Evolutionary conservation across 139 green algal genomes (phyloP), one percentile per base, ranked within the genome.

Genomic region (Picochlorum sp.): DNA sequence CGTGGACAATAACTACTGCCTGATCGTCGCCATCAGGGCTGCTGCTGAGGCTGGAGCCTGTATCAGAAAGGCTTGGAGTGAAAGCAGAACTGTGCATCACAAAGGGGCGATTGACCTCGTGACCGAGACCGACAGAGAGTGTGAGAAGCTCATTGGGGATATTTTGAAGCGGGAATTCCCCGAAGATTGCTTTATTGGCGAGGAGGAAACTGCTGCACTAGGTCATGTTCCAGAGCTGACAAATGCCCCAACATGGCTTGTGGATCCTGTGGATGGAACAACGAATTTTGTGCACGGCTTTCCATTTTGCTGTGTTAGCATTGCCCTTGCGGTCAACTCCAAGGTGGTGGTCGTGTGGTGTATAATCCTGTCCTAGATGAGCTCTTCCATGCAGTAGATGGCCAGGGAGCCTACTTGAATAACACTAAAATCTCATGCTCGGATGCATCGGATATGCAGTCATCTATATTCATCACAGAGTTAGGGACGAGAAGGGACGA

Each of bases 261-360:
- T 83, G 5, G 86, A 91, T 56, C 85, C 85, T 1, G 67, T 91
- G 18, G 86, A 80, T 32, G 70, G 93, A 49, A 99, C 94, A 16
- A 98, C 94, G 61, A 99, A 99, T 80, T 99, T 99, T 75, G 94
- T 99, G 56, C 94, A 99, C 69, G 50, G 80, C 45, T 97, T 88
- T 60, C 94, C 94, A 7, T 96, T 96, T 68, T 82, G 85, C 13
- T 98, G 91, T 66, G 89, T 96, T 7, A 88, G 77, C 70, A 89
- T 97, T 26, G 92, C 67, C 0, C 83, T 96, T 4, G 72, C 71
- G 0, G 72, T 96, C 1, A 73, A 85, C 5, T 74, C 77, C n/a
- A 23, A 73, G 63, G 50, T 57, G 24, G 86, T 96, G n/a, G 74
- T 96, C 20, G 94, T 0, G 90, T 98, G 18, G 94, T 99, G 28